These are phyloP conservation scores for Hyphodiscus sp. DNA, from an alignment of 2,329 filamentous ascomycete genomes.

Conservation along the genomic window DNA sequence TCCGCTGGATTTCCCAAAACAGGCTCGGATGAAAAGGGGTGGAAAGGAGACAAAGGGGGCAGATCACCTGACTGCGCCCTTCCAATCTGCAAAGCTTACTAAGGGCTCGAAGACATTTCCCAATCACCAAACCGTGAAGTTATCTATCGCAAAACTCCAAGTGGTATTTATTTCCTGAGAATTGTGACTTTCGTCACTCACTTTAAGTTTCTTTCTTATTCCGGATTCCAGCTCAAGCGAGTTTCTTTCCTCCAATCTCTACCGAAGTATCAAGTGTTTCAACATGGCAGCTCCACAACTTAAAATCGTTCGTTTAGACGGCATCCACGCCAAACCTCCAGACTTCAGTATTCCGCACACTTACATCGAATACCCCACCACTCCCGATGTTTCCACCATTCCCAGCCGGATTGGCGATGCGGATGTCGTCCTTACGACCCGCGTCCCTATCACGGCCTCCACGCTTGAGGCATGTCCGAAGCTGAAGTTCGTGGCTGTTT, in stretches of 20 bases:
- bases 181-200: no score
- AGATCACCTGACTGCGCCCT: background rate
- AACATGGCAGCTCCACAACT: background rate
- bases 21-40: background rate
- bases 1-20: no score
- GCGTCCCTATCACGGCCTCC: conserved; percentile 27
- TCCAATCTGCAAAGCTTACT: background rate
- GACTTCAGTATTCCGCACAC: conserved; percentile 18
- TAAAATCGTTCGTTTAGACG: conserved; percentile 21
- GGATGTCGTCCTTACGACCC: conserved; percentile 32
- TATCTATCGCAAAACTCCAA: no score
- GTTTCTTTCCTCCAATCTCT: background rate
- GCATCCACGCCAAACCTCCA: conserved; percentile 10
- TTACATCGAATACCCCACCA: conserved; percentile 14
- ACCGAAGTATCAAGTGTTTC: background rate
- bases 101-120: no score
- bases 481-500: conserved; percentile 30
- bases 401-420: conserved; percentile 31
- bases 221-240: no score
- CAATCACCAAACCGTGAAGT: no score
- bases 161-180: no score
- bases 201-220: no score
- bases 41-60: background rate
- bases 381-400: conserved; percentile 17
- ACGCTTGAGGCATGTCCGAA: conserved; percentile 27